Evolutionary conservation across 495 filamentous ascomycete genomes (phyloP), one percentile per base, ranked within the genome.

Genomic region (Penicillium daleae): DNA sequence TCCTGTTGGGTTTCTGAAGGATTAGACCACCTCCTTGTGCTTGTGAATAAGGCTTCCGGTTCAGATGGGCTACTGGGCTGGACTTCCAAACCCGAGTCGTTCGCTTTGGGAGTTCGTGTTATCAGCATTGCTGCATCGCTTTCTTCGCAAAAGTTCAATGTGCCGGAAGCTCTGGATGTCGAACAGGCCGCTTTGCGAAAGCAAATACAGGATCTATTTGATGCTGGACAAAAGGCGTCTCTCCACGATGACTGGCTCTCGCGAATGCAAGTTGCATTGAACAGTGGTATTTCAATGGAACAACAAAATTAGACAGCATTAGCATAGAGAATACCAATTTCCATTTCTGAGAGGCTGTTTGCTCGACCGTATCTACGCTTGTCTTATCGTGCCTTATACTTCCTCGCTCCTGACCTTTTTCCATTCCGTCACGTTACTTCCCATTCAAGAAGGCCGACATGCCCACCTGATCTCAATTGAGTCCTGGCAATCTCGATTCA

Each of bases 51-150:
- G 5, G 49, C 61, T 8, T 66, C 71, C 37, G 68, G 69, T 4
- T 59, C 65, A 7, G 90, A 92, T 75, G 89, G 90, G 3, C 79
- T 87, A 24, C 66, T 93, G 22, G 90, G 91, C 31, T 92, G 89
- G 90, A 84, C 83, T 3, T 85, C 87, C 4, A 90, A 89, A 64
- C 83, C 90, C 15, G 86, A 90, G 61, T 83, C 87, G 2, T 95
- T 92, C 69, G 81, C 85, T 0, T 74, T 92, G 39, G 89, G 86
- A 26, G 80, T 88, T 50, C 78, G 88, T 13, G 65, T 93, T 10
- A 74, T 80, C 56, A 66, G 61, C 9, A 66, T 80, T 39, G 72
- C 76, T 1, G 66, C 67, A 22, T 62, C 87, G 46, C 67, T 86
- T 22, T 74, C 73, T 17, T 85, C 84, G 4, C 74, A 76, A 12